Conservation (phyloP, 1,284 basidiomycete genomes). For the Pulchroboletus neoregius region DNA sequence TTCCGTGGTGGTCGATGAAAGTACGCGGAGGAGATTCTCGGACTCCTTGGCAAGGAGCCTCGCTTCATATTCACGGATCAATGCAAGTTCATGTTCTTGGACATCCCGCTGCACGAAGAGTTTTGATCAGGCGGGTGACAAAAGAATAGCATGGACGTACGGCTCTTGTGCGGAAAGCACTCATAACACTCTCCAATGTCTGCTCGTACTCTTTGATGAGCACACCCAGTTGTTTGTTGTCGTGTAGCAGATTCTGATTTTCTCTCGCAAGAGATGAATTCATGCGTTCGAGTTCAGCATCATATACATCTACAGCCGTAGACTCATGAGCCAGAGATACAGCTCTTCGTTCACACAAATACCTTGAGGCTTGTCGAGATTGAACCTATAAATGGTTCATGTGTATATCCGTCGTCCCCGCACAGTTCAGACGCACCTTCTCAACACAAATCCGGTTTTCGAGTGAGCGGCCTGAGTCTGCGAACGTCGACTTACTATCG, state of each 20-base stretch:
- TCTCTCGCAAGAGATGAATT: conserved; percentile 79
- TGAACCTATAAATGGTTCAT: conserved; percentile 52
- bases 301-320: conserved; percentile 74
- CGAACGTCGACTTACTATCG: conserved; percentile 4
- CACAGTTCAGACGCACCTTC: conserved; percentile 49
- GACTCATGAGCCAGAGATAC: background rate
- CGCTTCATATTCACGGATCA: conserved; percentile 90
- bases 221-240: conserved; percentile 91
- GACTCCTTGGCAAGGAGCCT: conserved; percentile 77
- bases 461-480: conserved; percentile 65
- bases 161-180: conserved; percentile 86
- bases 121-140: background rate
- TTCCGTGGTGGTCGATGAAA: conserved; percentile 60
- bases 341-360: conserved; percentile 10
- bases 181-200: conserved; percentile 94
- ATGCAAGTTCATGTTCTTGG: conserved; percentile 87
- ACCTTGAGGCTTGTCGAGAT: conserved; percentile 90
- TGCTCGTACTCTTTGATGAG: conserved; percentile 96
- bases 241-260: conserved; percentile 85
- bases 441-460: conserved; percentile 88
- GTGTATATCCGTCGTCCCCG: background rate
- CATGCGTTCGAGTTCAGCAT: conserved; percentile 90
- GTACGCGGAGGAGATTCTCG: conserved; percentile 58
- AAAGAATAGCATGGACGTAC: conserved; percentile 49
- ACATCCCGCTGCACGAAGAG: conserved; percentile 72